Evolutionary conservation across 1,139 yeast species (phyloP).

Genomic region (Eremothecium coryli): DNA sequence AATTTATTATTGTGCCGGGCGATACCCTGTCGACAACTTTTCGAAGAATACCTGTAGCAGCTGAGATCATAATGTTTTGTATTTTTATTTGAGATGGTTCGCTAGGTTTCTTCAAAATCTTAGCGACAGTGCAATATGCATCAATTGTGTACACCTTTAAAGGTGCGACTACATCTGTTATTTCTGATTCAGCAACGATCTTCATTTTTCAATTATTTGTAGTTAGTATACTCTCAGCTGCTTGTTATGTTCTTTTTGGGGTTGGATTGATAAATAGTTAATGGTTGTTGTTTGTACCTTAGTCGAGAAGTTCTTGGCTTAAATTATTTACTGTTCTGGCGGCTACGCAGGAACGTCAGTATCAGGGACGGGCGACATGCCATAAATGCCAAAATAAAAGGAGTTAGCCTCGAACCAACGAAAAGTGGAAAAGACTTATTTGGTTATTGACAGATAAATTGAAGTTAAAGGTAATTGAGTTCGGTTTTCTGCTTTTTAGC

Average conservation of each 20-base stretch:
- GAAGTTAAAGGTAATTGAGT: too few species aligned
- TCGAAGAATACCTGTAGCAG: background rate
- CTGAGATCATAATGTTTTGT: slow-evolving; percentile 1
- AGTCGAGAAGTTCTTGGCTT: too few species aligned
- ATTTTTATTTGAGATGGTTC: slow-evolving; percentile 1
- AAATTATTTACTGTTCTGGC: too few species aligned
- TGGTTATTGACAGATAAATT: too few species aligned
- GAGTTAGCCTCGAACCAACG: too few species aligned
- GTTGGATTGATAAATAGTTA: too few species aligned
- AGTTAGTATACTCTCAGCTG: background rate
- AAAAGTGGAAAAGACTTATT: too few species aligned
- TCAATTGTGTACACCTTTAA: background rate
- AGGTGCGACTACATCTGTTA: background rate
- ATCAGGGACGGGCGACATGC: too few species aligned
- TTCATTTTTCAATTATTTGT: background rate
- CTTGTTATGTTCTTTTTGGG: background rate
- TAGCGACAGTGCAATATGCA: background rate
- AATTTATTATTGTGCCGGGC: background rate
- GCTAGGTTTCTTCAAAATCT: background rate
- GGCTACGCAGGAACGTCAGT: too few species aligned
- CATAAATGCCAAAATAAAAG: too few species aligned
- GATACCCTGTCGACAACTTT: background rate
- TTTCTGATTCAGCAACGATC: background rate
- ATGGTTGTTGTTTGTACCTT: too few species aligned
- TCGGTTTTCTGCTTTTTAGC: too few species aligned